Base-by-base conservation (phyloP, 2,329 filamentous ascomycete genomes). In the Claviceps fusiformis region DNA sequence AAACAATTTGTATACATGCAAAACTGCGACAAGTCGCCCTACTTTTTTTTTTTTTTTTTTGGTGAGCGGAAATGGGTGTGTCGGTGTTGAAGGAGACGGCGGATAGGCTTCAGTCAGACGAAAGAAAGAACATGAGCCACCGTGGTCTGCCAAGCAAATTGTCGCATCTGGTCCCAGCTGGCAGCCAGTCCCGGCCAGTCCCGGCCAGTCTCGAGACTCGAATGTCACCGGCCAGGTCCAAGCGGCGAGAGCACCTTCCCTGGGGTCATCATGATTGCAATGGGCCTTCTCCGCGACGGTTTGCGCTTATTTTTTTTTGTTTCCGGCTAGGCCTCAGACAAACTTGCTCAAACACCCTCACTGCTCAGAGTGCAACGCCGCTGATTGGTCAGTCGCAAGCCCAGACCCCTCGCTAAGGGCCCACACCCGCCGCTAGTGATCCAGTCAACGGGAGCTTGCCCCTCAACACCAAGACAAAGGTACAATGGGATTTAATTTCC, bases 331-430 rank as follows among this genome's bases (percentile, higher is more conserved):
- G 8, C 19, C 49, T 24, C 41, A 50, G 57, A 57, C 57, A 67
- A 70, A 70, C 67, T 70, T 70, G 68, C 68, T 70, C 68, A 70
- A 70, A 70, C 58, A 65, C 58, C 62, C 68, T 68, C 68, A 70
- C 46, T 53, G 49, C 54, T 39, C 33, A 6, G 9, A 19, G 29
- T 39, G 47, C 27, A 17, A 27, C 35, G 39, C 6, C 24, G 19
- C 54, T 59, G 58, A 61, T 61, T 61, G 59, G 59, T 17, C 31
- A 7, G 37, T 37, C 3, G 11, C 27, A 29, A 35, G n/a, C 35
- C 35, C 39, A 24, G 2, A 45, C 47, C 39, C 50, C n/a, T 24
- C 8, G 8, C n/a, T 2, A 15, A 10, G 17, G 29, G 9, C n/a
- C 46, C 48, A 27, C 48, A 8, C 8, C 46, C 6, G 5, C 10